Conservation (phyloP, 2,329 filamentous ascomycete genomes). For the Cercospora berteroae region DNA sequence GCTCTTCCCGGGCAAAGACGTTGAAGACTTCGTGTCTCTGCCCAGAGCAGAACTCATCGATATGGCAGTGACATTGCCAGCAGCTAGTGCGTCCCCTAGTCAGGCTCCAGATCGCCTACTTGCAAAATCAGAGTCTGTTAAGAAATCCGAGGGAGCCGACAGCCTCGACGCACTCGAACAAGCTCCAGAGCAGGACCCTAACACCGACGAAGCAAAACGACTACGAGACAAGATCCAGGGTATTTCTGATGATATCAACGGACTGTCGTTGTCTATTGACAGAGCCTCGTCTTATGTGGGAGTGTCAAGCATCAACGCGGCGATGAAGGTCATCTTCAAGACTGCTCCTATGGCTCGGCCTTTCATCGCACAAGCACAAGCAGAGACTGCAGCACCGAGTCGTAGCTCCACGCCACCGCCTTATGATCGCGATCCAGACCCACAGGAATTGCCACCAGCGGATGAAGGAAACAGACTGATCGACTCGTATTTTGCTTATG, state of each 20-base stretch:
- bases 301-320: slow-evolving; percentile 36
- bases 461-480: slow-evolving; percentile 34
- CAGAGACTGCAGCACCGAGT: slow-evolving; percentile 32
- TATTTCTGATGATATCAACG: slow-evolving; percentile 39
- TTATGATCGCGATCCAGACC: slow-evolving; percentile 23
- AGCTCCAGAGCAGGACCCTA: slow-evolving; percentile 62
- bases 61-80: slow-evolving; percentile 44
- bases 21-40: slow-evolving; percentile 42
- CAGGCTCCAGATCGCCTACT: slow-evolving; percentile 11
- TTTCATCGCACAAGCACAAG: slow-evolving; percentile 29
- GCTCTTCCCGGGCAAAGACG: slow-evolving; percentile 44
- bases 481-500: slow-evolving; percentile 35
- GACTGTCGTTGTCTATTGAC: slow-evolving; percentile 35
- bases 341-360: slow-evolving; percentile 32
- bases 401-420: slow-evolving; percentile 30
- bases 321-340: slow-evolving; percentile 37
- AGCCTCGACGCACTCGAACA: slow-evolving; percentile 64
- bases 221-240: slow-evolving; percentile 45
- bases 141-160: slow-evolving; percentile 50
- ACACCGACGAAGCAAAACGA: slow-evolving; percentile 62
- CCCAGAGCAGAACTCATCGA: slow-evolving; percentile 48
- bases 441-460: slow-evolving; percentile 28
- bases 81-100: slow-evolving; percentile 38
- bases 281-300: slow-evolving; percentile 36
- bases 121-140: slow-evolving; percentile 30